These are phyloP conservation scores for Akebia trifoliata DNA, from an alignment of 164 flowering plant species.

Conservation along the genomic window DNA sequence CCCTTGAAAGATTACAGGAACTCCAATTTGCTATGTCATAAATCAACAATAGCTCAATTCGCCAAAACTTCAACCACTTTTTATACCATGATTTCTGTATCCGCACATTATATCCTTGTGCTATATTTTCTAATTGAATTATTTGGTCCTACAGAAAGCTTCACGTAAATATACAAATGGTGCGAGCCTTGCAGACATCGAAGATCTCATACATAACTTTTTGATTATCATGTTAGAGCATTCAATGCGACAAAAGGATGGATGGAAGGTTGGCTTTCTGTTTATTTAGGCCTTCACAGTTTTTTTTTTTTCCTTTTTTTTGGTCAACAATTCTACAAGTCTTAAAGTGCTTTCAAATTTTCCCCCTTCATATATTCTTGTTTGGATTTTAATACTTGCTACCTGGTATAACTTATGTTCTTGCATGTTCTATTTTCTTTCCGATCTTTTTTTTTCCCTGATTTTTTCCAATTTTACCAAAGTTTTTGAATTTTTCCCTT, in stretches of 20 bases:
- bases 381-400: neutral
- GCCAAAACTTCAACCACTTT: too few relatives aligned
- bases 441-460: too few relatives aligned
- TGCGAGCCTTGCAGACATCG: conserved; percentile 63
- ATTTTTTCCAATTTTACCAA: too few relatives aligned
- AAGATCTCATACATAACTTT: conserved; percentile 87
- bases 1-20: too few relatives aligned
- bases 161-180: conserved; percentile 37
- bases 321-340: neutral
- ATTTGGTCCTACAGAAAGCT: conserved; percentile 44
- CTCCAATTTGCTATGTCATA: too few relatives aligned
- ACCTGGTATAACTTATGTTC: neutral
- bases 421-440: too few relatives aligned
- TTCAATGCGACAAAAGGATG: conserved; percentile 98
- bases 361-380: neutral
- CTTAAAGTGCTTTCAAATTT: neutral
- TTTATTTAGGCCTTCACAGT: neutral
- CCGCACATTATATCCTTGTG: neutral
- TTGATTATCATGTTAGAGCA: conserved; percentile 88
- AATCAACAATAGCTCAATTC: too few relatives aligned
- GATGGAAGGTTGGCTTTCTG: conserved; percentile 78
- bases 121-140: neutral
- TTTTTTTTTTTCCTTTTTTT: neutral
- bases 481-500: too few relatives aligned
- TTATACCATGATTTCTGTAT: too few relatives aligned